These are phyloP conservation scores for Sideroxylon spinosum DNA, from an alignment of 179 eudicot species.

Conservation along the genomic window DNA sequence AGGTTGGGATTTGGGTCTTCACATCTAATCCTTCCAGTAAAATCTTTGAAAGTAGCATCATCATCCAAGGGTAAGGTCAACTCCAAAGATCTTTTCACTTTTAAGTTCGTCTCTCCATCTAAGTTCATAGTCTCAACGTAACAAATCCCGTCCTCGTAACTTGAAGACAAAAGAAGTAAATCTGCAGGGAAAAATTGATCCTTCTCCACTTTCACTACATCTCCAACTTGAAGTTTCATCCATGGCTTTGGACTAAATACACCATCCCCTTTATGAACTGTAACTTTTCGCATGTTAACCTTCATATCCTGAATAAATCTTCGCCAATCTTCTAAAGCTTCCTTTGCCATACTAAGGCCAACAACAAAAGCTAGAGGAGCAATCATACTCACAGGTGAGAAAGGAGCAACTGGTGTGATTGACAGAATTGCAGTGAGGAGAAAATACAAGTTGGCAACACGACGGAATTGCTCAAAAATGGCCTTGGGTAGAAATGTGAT, in stretches of 20 bases:
- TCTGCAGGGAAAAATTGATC: slow-evolving; percentile 47
- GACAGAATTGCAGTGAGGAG: slow-evolving; percentile 62
- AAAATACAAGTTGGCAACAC: slow-evolving; percentile 77
- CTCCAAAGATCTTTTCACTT: slow-evolving; percentile 34
- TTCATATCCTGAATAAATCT: slow-evolving; percentile 37
- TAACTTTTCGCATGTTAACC: slow-evolving; percentile 28
- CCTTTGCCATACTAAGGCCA: slow-evolving; percentile 47
- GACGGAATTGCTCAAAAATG: slow-evolving; percentile 76
- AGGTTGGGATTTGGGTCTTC: slow-evolving; percentile 38
- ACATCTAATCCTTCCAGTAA: slow-evolving; percentile 29
- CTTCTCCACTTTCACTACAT: slow-evolving; percentile 38
- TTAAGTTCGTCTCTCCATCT: slow-evolving; percentile 40
- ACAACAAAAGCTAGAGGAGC: slow-evolving; percentile 44
- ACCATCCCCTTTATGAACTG: slow-evolving; percentile 29
- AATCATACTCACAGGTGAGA: slow-evolving; percentile 36
- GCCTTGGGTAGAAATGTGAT: slow-evolving; percentile 66
- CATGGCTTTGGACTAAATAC: slow-evolving; percentile 31
- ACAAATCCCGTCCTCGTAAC: slow-evolving; percentile 47
- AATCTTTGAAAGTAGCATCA: slow-evolving; percentile 26
- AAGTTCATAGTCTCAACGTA: slow-evolving; percentile 48
- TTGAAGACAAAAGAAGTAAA: slow-evolving; percentile 40
- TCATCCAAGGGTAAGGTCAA: slow-evolving; percentile 24
- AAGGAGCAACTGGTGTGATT: slow-evolving; percentile 40
- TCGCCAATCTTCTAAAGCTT: slow-evolving; percentile 40
- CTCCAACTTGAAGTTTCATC: slow-evolving; percentile 40